These are phyloP conservation scores for Modicella reniformis DNA, from an alignment of 371 early-diverging fungal species.

Conservation along the genomic window DNA sequence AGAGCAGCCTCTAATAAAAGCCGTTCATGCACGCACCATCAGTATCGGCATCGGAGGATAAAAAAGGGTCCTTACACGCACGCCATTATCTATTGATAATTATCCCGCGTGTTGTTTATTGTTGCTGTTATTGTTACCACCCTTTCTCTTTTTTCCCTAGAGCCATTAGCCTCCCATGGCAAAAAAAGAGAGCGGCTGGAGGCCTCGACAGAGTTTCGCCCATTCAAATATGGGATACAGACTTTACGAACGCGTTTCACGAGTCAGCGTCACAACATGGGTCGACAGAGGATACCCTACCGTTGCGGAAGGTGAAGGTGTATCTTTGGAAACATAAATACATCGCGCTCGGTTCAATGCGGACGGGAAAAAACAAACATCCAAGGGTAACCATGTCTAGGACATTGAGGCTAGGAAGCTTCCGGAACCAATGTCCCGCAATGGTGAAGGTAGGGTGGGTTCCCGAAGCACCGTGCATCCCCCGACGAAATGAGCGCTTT, in stretches of 20 bases:
- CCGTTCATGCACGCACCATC: background rate
- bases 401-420: constrained; percentile 73
- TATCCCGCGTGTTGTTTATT: no score
- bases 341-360: constrained; percentile 75
- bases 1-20: background rate
- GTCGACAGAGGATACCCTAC: constrained; percentile 60
- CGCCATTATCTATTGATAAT: no score
- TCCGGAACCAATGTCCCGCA: no score
- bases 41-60: no score
- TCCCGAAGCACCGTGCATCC: constrained; percentile 32
- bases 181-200: constrained; percentile 72
- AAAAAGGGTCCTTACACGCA: no score
- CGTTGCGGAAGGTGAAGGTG: constrained; percentile 65
- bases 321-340: constrained; percentile 71
- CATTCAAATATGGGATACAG: constrained; percentile 77
- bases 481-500: constrained; percentile 35
- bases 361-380: constrained; percentile 74
- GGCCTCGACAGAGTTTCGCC: constrained; percentile 68
- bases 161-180: constrained; percentile 75
- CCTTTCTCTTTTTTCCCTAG: background rate
- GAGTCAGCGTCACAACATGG: constrained; percentile 64
- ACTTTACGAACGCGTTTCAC: constrained; percentile 74
- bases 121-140: no score
- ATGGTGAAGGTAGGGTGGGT: no score
- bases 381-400: constrained; percentile 78